Conservation (phyloP, 352 stramenopile genomes). For the Pythium utonaiense region DNA sequence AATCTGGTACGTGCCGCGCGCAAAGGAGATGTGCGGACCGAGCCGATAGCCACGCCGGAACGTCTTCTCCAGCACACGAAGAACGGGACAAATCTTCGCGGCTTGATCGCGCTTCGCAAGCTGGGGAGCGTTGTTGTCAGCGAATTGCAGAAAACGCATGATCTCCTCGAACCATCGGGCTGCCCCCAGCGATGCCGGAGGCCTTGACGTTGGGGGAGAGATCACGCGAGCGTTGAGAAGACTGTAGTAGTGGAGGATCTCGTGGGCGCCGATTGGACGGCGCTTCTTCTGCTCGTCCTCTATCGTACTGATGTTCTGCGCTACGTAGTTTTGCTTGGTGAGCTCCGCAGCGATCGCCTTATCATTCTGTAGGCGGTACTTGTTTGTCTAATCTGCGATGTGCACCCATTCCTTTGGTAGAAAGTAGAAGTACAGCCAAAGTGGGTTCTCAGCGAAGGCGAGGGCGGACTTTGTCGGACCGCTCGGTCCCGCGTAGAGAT, state of each 20-base stretch:
- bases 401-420: slow-evolving; percentile 19
- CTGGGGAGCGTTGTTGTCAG: not conserved
- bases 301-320: not conserved
- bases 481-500: slow-evolving; percentile 6
- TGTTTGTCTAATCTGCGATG: slow-evolving; percentile 18
- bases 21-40: not conserved
- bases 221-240: not conserved
- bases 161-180: not conserved
- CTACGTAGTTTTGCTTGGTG: too few relatives aligned
- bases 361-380: not conserved
- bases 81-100: not conserved
- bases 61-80: slow-evolving; percentile 2
- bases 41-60: not conserved
- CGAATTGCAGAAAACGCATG: not conserved
- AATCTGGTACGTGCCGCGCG: not conserved
- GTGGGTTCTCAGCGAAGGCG: slow-evolving; percentile 9
- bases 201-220: not conserved
- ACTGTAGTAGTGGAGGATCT: not conserved
- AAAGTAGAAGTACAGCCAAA: slow-evolving; percentile 26
- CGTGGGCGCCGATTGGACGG: not conserved
- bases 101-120: not conserved
- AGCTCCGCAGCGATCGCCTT: too few relatives aligned
- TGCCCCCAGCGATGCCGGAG: not conserved
- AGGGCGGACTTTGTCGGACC: slow-evolving; percentile 16
- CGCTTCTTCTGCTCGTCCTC: not conserved